Evolutionary conservation across 306 rosid genomes (phyloP).

Genomic region (Astragalus membranaceus): DNA sequence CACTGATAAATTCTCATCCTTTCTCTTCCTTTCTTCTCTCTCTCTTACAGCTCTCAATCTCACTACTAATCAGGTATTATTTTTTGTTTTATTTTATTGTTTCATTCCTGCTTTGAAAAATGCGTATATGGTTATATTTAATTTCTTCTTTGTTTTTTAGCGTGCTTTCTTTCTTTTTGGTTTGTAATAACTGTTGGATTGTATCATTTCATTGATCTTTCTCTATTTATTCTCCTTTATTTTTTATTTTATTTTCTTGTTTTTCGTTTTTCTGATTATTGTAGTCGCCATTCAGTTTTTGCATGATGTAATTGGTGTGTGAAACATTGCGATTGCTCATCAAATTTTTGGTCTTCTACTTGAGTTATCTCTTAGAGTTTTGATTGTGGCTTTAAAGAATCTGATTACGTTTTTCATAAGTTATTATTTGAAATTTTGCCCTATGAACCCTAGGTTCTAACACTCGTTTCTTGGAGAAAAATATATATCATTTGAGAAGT

Average conservation of each 20-base stretch:
- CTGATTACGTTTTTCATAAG: not conserved
- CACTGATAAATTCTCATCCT: constrained; percentile 2
- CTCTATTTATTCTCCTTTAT: not conserved
- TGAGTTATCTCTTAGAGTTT: not conserved
- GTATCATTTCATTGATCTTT: not conserved
- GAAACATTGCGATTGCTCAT: not conserved
- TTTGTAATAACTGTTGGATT: not conserved
- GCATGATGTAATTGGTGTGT: not conserved
- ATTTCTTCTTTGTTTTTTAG: not conserved
- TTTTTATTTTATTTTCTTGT: not conserved
- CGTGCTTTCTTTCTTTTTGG: not conserved
- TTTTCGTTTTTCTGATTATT: not conserved
- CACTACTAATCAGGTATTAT: constrained; percentile 13
- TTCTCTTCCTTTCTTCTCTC: not conserved
- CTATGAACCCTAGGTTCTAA: not conserved
- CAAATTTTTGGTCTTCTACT: not conserved
- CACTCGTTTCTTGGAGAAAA: not conserved
- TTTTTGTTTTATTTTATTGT: not conserved
- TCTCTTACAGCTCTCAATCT: not conserved
- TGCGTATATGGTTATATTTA: not conserved
- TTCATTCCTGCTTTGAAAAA: not conserved
- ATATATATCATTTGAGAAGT: not conserved
- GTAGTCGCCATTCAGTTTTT: not conserved
- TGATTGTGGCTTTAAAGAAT: not conserved
- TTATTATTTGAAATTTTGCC: not conserved